Evolutionary conservation across 495 filamentous ascomycete species (phyloP).

Genomic region (Umbilicaria muhlenbergii): DNA sequence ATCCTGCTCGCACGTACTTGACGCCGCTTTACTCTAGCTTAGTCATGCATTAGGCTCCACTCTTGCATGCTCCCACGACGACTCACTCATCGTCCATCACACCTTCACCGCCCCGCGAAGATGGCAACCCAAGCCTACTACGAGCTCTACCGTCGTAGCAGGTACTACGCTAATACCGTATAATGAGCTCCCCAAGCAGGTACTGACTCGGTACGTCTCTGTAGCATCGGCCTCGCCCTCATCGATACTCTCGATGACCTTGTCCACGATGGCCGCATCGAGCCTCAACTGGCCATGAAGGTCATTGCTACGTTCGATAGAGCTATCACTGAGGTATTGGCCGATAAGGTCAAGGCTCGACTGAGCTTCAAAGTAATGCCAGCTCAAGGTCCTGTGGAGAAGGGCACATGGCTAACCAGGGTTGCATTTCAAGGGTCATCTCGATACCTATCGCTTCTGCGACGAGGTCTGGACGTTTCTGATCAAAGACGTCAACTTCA

Average conservation of each 20-base stretch:
- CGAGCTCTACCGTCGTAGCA: constrained; percentile 94
- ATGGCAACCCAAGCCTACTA: constrained; percentile 41
- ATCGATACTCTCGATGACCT: constrained; percentile 94
- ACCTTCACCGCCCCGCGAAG: background rate
- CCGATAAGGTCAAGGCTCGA: constrained; percentile 78
- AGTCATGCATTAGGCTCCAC: too few relatives aligned
- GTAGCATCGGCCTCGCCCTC: constrained; percentile 75
- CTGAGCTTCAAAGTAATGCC: constrained; percentile 82
- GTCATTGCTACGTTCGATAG: constrained; percentile 87
- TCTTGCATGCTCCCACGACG: too few relatives aligned
- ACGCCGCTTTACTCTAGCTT: too few relatives aligned
- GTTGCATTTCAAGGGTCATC: constrained; percentile 52
- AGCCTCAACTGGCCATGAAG: constrained; percentile 97
- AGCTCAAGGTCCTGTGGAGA: background rate
- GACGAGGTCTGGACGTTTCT: constrained; percentile 99
- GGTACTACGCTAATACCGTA: constrained; percentile 36
- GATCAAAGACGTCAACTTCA: constrained; percentile 96
- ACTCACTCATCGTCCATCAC: too few relatives aligned
- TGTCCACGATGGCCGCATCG: constrained; percentile 82
- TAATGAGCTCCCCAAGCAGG: background rate
- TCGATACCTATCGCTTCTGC: constrained; percentile 99
- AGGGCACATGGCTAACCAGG: background rate
- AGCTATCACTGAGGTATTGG: constrained; percentile 71
- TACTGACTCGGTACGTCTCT: background rate
- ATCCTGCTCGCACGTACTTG: too few relatives aligned